Evolutionary conservation across 371 early-diverging fungal genomes (phyloP).

Genomic region (Circinella minor): DNA sequence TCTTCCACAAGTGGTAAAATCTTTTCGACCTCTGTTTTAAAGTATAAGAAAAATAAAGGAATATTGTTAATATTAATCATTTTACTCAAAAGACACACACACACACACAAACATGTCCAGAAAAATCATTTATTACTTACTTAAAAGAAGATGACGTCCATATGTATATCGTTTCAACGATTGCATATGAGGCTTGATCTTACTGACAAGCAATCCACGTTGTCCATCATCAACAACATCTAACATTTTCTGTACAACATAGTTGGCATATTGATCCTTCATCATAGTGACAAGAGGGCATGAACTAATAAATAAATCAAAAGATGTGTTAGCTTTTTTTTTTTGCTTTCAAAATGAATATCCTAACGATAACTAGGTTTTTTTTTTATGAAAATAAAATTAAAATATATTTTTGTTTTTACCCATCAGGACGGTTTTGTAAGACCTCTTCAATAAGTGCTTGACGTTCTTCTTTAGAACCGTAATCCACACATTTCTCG

Average conservation of each 20-base stretch:
- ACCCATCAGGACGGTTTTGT: constrained; percentile 76
- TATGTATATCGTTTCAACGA: constrained; percentile 95
- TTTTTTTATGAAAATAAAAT: too few relatives aligned
- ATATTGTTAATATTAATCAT: background rate
- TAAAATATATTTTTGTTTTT: constrained; percentile 14
- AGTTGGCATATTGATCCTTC: constrained; percentile 99
- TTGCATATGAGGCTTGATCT: constrained; percentile 90
- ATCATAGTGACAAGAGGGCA: constrained; percentile 92
- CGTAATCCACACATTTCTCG: constrained; percentile 92
- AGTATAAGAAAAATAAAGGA: background rate
- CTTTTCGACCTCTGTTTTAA: constrained; percentile 50
- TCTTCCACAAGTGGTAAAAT: constrained; percentile 27
- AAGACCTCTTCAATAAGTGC: constrained; percentile 91
- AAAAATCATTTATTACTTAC: constrained; percentile 29
- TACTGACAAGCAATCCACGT: constrained; percentile 81
- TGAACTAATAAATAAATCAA: constrained; percentile 48
- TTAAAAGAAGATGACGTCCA: constrained; percentile 93
- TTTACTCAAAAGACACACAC: too few relatives aligned
- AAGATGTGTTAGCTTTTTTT: too few relatives aligned
- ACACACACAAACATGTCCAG: background rate
- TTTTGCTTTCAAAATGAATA: too few relatives aligned
- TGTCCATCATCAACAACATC: constrained; percentile 94
- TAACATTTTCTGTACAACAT: constrained; percentile 99
- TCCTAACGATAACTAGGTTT: too few relatives aligned
- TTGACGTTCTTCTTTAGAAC: constrained; percentile 73